These are phyloP conservation scores for Andrographis paniculata DNA, from an alignment of 305 asterid genomes.

Conservation along the genomic window DNA sequence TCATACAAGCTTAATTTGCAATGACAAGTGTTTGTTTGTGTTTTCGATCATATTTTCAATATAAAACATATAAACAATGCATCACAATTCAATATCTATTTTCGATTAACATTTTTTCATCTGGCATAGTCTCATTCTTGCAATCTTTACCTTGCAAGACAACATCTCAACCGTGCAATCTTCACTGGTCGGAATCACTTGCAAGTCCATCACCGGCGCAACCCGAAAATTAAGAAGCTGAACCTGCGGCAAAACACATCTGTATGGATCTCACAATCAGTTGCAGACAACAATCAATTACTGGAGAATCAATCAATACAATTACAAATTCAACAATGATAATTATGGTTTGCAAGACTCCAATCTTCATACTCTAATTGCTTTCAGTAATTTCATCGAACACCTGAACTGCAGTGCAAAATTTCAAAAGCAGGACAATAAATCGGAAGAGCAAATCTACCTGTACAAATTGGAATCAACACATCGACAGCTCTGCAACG, in stretches of 20 bases:
- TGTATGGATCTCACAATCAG: constrained; percentile 28
- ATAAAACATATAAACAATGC: not conserved
- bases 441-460: constrained; percentile 22
- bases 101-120: no score
- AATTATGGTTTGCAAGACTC: no score
- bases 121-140: not conserved
- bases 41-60: no score
- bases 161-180: constrained; percentile 66
- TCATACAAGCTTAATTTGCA: no score
- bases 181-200: constrained; percentile 50
- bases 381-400: constrained; percentile 20
- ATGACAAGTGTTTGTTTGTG: no score
- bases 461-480: constrained; percentile 72
- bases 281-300: constrained; percentile 6
- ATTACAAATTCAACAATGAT: no score
- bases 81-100: no score
- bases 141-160: constrained; percentile 66
- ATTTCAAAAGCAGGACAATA: constrained; percentile 8
- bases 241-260: constrained; percentile 72
- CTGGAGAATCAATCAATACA: not conserved
- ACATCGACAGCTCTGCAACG: constrained; percentile 51
- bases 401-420: constrained; percentile 6
- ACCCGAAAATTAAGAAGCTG: constrained; percentile 70
- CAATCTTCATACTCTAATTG: no score
- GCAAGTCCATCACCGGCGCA: constrained; percentile 66